Evolutionary conservation across 2,329 filamentous ascomycete genomes (phyloP).

Genomic region (Xylaria sp.): DNA sequence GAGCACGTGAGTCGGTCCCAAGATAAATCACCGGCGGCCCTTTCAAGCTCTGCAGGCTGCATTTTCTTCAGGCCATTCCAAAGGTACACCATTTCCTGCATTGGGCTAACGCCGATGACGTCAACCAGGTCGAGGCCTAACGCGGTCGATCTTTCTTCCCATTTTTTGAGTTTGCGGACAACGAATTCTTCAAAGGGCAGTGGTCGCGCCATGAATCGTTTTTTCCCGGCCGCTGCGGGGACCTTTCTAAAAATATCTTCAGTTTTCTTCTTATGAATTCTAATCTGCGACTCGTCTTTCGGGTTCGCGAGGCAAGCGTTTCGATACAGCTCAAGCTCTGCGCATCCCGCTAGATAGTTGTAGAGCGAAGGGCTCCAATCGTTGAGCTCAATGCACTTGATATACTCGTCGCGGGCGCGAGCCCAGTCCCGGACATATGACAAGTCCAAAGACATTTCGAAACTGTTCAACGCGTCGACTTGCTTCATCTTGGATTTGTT

Average conservation of each 20-base stretch:
- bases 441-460: slow-evolving; percentile 78
- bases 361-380: slow-evolving; percentile 92
- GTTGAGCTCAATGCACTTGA: slow-evolving; percentile 78
- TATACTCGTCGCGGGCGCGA: slow-evolving; percentile 74
- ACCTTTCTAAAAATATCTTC: slow-evolving; percentile 74
- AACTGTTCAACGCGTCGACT: slow-evolving; percentile 81
- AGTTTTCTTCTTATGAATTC: slow-evolving; percentile 65
- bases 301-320: slow-evolving; percentile 52
- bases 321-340: slow-evolving; percentile 83
- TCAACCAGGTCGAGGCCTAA: slow-evolving; percentile 74
- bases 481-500: slow-evolving; percentile 80
- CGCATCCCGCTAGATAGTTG: slow-evolving; percentile 82
- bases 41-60: slow-evolving; percentile 66
- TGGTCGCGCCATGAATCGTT: slow-evolving; percentile 86
- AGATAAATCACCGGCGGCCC: slow-evolving; percentile 65
- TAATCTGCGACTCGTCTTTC: slow-evolving; percentile 51
- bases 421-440: slow-evolving; percentile 82
- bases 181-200: slow-evolving; percentile 90
- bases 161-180: slow-evolving; percentile 82
- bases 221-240: slow-evolving; percentile 77
- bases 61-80: slow-evolving; percentile 92
- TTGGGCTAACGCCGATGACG: slow-evolving; percentile 78
- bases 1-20: slow-evolving; percentile 66
- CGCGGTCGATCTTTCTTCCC: slow-evolving; percentile 76
- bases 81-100: slow-evolving; percentile 91